Base-by-base conservation (phyloP, 2,329 filamentous ascomycete genomes). In the Diaporthe capsici region DNA sequence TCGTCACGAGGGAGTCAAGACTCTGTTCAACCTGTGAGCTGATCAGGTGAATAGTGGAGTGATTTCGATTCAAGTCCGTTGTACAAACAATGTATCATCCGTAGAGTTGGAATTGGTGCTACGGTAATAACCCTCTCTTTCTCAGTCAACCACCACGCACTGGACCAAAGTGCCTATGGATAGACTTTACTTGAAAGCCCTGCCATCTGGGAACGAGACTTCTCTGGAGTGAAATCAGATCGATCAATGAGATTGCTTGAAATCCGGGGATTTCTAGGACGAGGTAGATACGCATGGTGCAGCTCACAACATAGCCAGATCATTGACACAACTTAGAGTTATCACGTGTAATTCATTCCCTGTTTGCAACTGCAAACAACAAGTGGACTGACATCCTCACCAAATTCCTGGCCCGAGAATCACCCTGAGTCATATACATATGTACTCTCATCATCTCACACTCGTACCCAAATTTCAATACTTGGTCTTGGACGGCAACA, bases 381-480 rank as follows among this genome's bases (percentile, higher is more conserved):
- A 3, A 22, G 3, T 34, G 55, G 4, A 22, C 15, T 6, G 12
- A 58, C 8, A 58, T 22, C 2, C 31, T 58, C 25, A 58, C 10
- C 20, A 39, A 25, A 8, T 17, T 15, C 10, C 57, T 8, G 39
- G 2, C 9, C 2, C 10, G 8, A 39, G 34, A 58, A 9, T 37
- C 31, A 44, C 20, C n/a, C 8, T 3, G n/a, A 25, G 3, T 28
- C 37, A 44, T 63, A 13, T 28, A 34, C 39, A 37, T n/a, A 2
- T 8, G 22, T 44, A 5, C 28, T 15, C 12, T 34, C 28, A 31
- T 31, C 28, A 31, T 31, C 28, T 31, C 31, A 6, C 10, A 25
- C 63, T 25, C 22, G 1, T 8, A 6, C 44, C 39, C 17, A 7
- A 4, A 7, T 10, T 47, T 85, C 75, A 74, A 31, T 74, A 71